Evolutionary conservation across 2,329 filamentous ascomycete species (phyloP).

Genomic region (Davidsoniella eucalypti): DNA sequence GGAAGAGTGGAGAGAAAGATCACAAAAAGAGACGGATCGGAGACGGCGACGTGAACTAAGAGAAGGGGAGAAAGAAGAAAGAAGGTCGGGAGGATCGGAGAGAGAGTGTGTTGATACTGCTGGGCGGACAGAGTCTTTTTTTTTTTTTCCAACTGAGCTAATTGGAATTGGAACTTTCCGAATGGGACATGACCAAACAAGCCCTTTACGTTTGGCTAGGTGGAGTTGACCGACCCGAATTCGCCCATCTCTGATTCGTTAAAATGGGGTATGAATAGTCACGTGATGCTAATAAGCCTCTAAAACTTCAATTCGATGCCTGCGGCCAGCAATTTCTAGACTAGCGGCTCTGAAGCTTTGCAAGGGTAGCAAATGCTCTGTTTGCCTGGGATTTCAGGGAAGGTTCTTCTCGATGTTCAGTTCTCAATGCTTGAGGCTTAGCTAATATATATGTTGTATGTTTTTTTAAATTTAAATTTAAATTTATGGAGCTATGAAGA

Average conservation of each 20-base stretch:
- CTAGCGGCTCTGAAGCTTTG: too few relatives aligned
- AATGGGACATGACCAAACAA: slow-evolving; percentile 1
- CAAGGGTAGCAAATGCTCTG: not conserved
- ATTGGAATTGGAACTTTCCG: slow-evolving; percentile 3
- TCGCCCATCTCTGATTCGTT: slow-evolving; percentile 9
- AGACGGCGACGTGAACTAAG: not conserved
- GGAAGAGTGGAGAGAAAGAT: slow-evolving; percentile 15
- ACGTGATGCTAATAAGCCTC: slow-evolving; percentile 5
- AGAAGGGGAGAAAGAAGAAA: slow-evolving; percentile 5
- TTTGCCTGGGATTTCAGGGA: slow-evolving; percentile 9
- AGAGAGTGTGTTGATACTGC: slow-evolving; percentile 5
- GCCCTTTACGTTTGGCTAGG: not conserved
- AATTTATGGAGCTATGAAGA: too few relatives aligned
- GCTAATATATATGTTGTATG: too few relatives aligned
- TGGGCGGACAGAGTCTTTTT: slow-evolving; percentile 5
- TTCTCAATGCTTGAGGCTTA: too few relatives aligned
- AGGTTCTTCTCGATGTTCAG: not conserved
- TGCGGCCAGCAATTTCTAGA: not conserved
- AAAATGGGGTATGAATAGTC: not conserved
- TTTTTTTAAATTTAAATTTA: too few relatives aligned
- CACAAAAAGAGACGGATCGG: not conserved
- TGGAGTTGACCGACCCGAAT: slow-evolving; percentile 8
- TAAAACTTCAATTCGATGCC: not conserved
- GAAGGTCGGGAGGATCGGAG: slow-evolving; percentile 11
- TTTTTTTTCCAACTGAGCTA: slow-evolving; percentile 4